Base-by-base conservation (phyloP, 257 asterid genomes). In the Cruciata laevipes region DNA sequence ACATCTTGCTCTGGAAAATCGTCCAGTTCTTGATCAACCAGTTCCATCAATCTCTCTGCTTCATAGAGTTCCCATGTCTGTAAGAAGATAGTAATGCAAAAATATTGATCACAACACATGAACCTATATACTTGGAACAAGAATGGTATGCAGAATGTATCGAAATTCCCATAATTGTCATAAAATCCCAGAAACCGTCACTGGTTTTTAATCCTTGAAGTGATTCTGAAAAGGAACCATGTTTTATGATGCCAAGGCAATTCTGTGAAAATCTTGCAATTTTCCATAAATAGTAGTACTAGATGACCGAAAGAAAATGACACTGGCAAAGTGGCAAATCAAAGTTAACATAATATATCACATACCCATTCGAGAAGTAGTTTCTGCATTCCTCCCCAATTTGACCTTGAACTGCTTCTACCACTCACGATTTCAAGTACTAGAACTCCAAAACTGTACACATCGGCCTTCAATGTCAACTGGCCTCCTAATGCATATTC, bases 401-500 rank as follows among this genome's bases (percentile, higher is more conserved):
- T 72, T 53, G 81, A 65, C 55, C 80, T 71, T 69, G 85, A 75
- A 76, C 90, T 87, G 79, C 96, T 84, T 82, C 67, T 82, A 68
- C 95, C 95, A 52, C 92, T 87, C 47, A 91, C 76, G 59, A 87
- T 69, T 84, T 91, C 98, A 71, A 92, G 93, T 63, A 84, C 79
- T 33, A 92, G 79, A 71, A 92, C 79, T 65, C 98, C 98, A 70
- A 86, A 92, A 81, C 98, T 89, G 70, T 89, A 89, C 20, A 89
- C 85, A 37, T 92, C 97, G 16, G 97, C 98, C 83, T 86, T 92
- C 92, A 81, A 42, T 30, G 98, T 92, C 71, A 92, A 80, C 60
- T 85, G 98, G 44, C 98, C 97, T 20, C 96, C 97, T 79, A 89
- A 77, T 69, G 81, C 97, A 77, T 92, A 92, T 82, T 92, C 98